Conservation (phyloP, 1,284 basidiomycete genomes). For the Ceratobasidium sp. region DNA sequence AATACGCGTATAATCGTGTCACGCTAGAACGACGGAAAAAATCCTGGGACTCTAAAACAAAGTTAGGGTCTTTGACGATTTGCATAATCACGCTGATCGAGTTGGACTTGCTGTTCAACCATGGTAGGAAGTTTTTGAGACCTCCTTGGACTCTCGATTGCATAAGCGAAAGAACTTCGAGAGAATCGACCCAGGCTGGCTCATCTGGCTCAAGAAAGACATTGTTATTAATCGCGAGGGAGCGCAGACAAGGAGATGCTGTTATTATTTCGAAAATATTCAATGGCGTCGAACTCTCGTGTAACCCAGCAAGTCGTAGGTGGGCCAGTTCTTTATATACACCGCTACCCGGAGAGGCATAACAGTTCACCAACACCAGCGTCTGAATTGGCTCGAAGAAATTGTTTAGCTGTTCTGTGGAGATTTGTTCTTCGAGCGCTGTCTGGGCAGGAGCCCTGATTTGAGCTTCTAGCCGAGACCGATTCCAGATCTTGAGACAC, state of each 20-base stretch:
- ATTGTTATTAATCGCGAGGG: not conserved
- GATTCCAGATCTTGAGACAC: not conserved
- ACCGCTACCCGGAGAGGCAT: not conserved
- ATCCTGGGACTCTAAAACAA: not conserved
- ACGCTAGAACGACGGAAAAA: constrained; percentile 4
- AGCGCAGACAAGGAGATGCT: not conserved
- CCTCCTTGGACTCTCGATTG: not conserved
- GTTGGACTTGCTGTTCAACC: not conserved
- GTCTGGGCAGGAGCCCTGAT: not conserved
- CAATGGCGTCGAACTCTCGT: not conserved
- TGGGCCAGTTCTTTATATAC: not conserved
- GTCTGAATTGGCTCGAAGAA: not conserved
- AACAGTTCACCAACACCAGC: not conserved
- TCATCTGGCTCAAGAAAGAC: not conserved
- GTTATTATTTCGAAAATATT: not conserved
- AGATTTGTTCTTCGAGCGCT: not conserved
- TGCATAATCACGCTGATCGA: not conserved
- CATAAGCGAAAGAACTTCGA: not conserved
- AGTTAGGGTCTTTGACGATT: not conserved
- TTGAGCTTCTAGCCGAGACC: not conserved
- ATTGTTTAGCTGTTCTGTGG: not conserved
- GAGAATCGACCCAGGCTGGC: not conserved
- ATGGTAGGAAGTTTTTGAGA: not conserved
- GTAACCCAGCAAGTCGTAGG: not conserved
- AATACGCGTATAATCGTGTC: not conserved